Evolutionary conservation across 139 green algal species (phyloP).

Genomic region (Chlorella sp.): DNA sequence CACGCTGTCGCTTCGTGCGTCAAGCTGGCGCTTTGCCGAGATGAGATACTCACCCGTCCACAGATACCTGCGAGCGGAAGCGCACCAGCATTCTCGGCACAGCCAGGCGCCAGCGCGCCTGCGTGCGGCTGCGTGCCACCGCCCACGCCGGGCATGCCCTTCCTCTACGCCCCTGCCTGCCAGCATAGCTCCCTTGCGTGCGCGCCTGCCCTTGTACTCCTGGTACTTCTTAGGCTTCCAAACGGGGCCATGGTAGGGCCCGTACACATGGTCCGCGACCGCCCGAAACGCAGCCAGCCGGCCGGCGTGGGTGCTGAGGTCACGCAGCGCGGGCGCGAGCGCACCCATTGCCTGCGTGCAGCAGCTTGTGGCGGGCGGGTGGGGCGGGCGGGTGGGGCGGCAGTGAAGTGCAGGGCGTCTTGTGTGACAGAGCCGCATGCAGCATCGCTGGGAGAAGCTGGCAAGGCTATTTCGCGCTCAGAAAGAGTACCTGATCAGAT

Average conservation of each 20-base stretch:
- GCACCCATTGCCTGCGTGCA: too few relatives aligned
- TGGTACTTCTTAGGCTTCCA: conserved; percentile 1
- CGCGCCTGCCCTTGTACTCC: conserved; percentile 16
- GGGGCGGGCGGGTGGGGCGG: too few relatives aligned
- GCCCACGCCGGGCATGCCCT: background rate
- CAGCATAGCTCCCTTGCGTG: background rate
- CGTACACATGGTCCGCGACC: conserved; percentile 8
- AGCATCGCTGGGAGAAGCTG: too few relatives aligned
- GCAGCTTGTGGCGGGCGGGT: too few relatives aligned
- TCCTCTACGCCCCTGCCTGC: background rate
- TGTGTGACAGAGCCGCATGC: too few relatives aligned
- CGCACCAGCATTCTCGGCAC: background rate
- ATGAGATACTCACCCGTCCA: too few relatives aligned
- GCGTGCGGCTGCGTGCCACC: background rate
- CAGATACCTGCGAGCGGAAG: conserved; percentile 10
- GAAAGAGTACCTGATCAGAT: too few relatives aligned
- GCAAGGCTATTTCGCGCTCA: too few relatives aligned
- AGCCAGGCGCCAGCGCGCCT: background rate
- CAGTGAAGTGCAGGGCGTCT: too few relatives aligned
- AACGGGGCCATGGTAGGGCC: background rate
- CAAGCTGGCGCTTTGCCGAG: too few relatives aligned
- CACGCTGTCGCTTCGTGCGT: too few relatives aligned
- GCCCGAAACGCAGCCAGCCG: conserved; percentile 1
- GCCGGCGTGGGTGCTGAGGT: background rate
- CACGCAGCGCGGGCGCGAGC: background rate